Evolutionary conservation across 352 stramenopile species (phyloP).

Genomic region (Pythium aristosporum): DNA sequence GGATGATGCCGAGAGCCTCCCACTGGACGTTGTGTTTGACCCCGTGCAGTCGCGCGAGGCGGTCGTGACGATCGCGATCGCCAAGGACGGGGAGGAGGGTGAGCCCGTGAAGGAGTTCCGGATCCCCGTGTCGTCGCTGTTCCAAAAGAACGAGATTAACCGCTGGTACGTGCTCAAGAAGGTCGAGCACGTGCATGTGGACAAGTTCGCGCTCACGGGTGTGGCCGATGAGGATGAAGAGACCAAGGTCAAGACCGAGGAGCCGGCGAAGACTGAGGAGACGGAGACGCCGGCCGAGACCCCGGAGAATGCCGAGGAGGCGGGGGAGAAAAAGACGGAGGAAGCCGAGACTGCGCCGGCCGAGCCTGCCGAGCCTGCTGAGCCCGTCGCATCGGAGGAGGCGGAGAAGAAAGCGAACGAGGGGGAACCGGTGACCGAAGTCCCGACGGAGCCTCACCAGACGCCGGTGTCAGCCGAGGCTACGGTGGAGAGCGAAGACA

Average conservation of each 20-base stretch:
- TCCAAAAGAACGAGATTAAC: slow-evolving; percentile 60
- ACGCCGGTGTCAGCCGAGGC: slow-evolving; percentile 13
- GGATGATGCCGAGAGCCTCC: slow-evolving; percentile 40
- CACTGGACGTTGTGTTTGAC: slow-evolving; percentile 77
- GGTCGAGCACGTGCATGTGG: slow-evolving; percentile 22
- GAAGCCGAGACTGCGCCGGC: slow-evolving; percentile 5
- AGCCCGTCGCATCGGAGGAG: too few relatives aligned
- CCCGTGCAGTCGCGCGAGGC: slow-evolving; percentile 81
- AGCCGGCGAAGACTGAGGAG: not conserved
- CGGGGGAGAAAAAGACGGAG: not conserved
- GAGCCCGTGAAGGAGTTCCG: slow-evolving; percentile 79
- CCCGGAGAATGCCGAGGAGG: slow-evolving; percentile 8
- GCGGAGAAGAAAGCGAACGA: slow-evolving; percentile 29
- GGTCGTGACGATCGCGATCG: slow-evolving; percentile 69
- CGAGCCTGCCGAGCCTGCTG: too few relatives aligned
- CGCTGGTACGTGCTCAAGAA: slow-evolving; percentile 65
- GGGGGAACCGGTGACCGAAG: slow-evolving; percentile 23
- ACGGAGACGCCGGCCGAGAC: slow-evolving; percentile 5
- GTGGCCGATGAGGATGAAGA: slow-evolving; percentile 7
- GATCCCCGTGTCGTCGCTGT: slow-evolving; percentile 71
- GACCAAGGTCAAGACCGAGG: slow-evolving; percentile 4
- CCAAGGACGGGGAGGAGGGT: slow-evolving; percentile 43
- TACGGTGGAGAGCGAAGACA: slow-evolving; percentile 21
- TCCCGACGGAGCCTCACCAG: slow-evolving; percentile 11
- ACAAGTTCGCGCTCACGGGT: slow-evolving; percentile 23